These are phyloP conservation scores for Leishmania tarentolae DNA, from an alignment of 208 protist species.

Conservation along the genomic window DNA sequence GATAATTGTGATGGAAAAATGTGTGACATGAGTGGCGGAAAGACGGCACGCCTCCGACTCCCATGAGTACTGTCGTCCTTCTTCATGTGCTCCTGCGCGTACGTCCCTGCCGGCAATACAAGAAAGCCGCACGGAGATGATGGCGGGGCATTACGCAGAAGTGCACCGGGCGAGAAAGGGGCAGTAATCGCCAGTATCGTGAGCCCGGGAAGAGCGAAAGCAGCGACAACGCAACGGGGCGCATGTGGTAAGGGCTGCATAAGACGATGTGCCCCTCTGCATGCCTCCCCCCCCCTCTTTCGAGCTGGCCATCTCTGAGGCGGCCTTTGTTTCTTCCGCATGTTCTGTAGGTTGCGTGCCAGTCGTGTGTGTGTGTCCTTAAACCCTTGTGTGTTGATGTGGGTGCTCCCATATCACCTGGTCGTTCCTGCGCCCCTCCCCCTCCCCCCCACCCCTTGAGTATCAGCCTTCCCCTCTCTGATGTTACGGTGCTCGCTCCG, in stretches of 20 bases:
- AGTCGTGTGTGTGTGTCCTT: neutral
- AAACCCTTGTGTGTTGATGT: neutral
- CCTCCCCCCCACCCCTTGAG: neutral
- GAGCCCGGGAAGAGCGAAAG: neutral
- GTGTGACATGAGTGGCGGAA: no score
- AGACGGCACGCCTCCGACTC: no score
- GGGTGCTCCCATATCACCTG: neutral
- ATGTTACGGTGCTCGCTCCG: neutral
- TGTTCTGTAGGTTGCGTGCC: neutral
- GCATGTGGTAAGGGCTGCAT: neutral
- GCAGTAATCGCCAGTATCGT: neutral
- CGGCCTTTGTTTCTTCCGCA: slow-evolving; percentile 12
- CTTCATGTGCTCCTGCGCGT: neutral
- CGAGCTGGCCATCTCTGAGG: neutral
- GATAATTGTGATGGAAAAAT: no score
- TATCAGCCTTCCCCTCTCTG: slow-evolving; percentile 3
- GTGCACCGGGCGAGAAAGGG: neutral
- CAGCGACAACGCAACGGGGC: neutral
- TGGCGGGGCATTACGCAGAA: neutral
- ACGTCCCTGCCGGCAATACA: neutral
- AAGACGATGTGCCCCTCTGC: neutral
- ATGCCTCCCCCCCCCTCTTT: neutral
- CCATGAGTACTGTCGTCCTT: no score
- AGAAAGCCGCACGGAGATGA: neutral
- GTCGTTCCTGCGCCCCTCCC: neutral